Conservation (phyloP, 2,329 filamentous ascomycete genomes). For the Monosporascus sp. region DNA sequence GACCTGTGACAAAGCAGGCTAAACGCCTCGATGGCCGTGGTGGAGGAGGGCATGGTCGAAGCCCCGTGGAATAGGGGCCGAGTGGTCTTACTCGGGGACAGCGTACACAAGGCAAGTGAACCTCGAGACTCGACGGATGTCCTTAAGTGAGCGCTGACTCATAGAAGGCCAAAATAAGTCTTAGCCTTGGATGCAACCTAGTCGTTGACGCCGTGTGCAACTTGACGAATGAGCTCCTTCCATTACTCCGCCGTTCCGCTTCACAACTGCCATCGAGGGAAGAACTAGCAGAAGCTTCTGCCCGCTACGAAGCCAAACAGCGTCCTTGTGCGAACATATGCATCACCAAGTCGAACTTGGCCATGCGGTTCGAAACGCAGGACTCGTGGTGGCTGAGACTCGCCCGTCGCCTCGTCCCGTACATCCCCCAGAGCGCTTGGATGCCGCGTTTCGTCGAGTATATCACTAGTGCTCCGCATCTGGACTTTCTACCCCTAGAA, state of each 20-base stretch:
- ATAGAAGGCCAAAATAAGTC: constrained; percentile 14
- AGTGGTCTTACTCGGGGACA: constrained; percentile 10
- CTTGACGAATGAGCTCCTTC: constrained; percentile 11
- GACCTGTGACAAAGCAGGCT: constrained; percentile 11
- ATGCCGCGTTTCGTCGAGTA: background rate
- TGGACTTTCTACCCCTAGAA: background rate
- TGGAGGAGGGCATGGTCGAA: constrained; percentile 12
- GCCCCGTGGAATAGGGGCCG: constrained; percentile 11
- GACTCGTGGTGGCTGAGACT: constrained; percentile 14
- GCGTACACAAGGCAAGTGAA: constrained; percentile 10
- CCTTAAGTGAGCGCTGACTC: background rate
- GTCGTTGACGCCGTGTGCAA: constrained; percentile 10
- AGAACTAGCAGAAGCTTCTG: constrained; percentile 11
- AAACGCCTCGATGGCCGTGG: constrained; percentile 8
- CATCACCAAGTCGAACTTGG: constrained; percentile 12
- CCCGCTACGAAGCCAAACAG: constrained; percentile 14
- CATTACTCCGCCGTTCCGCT: constrained; percentile 8
- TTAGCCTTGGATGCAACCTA: constrained; percentile 12
- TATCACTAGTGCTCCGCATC: background rate
- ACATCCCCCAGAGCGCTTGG: constrained; percentile 1
- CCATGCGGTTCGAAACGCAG: constrained; percentile 19
- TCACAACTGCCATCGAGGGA: constrained; percentile 5
- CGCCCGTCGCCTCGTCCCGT: constrained; percentile 3
- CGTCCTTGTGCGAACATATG: constrained; percentile 11
- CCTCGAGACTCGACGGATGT: background rate